Evolutionary conservation across 2,329 filamentous ascomycete species (phyloP).

Genomic region (Thermochaetoides dissita): DNA sequence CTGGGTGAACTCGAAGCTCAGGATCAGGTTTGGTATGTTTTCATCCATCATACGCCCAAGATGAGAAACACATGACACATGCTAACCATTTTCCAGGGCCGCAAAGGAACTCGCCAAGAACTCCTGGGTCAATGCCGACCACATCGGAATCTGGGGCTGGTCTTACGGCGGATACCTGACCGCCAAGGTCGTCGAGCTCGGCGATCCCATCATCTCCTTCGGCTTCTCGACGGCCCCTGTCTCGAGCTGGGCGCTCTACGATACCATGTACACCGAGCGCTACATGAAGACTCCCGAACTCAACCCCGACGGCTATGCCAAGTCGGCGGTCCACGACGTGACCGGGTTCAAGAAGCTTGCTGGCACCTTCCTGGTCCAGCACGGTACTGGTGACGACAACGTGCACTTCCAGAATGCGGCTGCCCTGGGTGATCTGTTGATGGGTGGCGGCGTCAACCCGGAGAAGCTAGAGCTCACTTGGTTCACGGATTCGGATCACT

Average conservation of each 20-base stretch:
- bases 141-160: constrained; percentile 57
- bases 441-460: constrained; percentile 43
- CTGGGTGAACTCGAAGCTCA: constrained; percentile 49
- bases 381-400: constrained; percentile 57
- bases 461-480: constrained; percentile 48
- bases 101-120: constrained; percentile 40
- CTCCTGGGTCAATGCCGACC: constrained; percentile 40
- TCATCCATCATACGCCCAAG: too few species aligned
- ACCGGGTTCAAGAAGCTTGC: constrained; percentile 48
- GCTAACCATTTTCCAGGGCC: constrained; percentile 20
- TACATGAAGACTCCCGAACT: constrained; percentile 51
- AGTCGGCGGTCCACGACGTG: constrained; percentile 42
- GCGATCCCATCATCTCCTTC: constrained; percentile 46
- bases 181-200: constrained; percentile 49
- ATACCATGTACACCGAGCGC: constrained; percentile 57
- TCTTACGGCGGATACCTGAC: constrained; percentile 54
- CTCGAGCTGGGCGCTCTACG: constrained; percentile 57
- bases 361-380: constrained; percentile 48
- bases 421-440: constrained; percentile 45
- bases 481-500: constrained; percentile 53
- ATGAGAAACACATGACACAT: too few species aligned
- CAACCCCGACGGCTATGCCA: constrained; percentile 47
- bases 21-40: constrained; percentile 45
- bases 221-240: constrained; percentile 53
- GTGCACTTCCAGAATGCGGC: constrained; percentile 57